These are phyloP conservation scores for Neopestalotiopsis clavispora DNA, from an alignment of 2,329 filamentous ascomycete genomes.

Conservation along the genomic window DNA sequence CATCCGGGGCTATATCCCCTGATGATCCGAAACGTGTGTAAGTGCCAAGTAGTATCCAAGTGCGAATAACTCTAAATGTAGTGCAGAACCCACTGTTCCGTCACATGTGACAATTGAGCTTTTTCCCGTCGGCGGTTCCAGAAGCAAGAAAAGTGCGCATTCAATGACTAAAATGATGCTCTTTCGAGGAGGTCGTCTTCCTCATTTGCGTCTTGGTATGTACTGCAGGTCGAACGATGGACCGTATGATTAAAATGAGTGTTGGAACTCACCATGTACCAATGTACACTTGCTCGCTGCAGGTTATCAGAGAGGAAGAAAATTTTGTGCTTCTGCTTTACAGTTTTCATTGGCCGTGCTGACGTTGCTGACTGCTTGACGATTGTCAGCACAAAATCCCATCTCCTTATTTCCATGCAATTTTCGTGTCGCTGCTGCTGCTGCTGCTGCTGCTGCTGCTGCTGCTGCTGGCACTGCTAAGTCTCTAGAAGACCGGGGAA, in stretches of 20 bases:
- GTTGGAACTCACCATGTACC: background rate
- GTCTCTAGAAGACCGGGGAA: conserved; percentile 6
- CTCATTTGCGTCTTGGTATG: background rate
- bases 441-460: background rate
- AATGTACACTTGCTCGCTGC: background rate
- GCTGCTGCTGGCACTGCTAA: background rate
- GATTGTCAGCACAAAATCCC: background rate
- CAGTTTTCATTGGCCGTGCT: background rate
- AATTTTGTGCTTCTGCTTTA: background rate
- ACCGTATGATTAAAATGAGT: background rate
- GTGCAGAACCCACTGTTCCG: background rate
- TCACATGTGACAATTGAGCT: background rate
- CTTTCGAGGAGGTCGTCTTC: background rate
- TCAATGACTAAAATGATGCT: background rate
- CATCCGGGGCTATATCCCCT: background rate
- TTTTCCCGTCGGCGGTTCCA: background rate
- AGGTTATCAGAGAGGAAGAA: background rate
- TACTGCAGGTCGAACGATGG: background rate
- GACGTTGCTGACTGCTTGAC: background rate
- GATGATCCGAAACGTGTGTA: background rate
- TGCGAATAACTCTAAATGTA: background rate
- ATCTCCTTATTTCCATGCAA: background rate
- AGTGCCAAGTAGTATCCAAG: background rate
- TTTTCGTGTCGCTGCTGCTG: background rate
- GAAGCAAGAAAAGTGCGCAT: background rate